These are phyloP conservation scores for Scheffersomyces titani DNA, from an alignment of 1,139 yeast genomes.

Conservation along the genomic window DNA sequence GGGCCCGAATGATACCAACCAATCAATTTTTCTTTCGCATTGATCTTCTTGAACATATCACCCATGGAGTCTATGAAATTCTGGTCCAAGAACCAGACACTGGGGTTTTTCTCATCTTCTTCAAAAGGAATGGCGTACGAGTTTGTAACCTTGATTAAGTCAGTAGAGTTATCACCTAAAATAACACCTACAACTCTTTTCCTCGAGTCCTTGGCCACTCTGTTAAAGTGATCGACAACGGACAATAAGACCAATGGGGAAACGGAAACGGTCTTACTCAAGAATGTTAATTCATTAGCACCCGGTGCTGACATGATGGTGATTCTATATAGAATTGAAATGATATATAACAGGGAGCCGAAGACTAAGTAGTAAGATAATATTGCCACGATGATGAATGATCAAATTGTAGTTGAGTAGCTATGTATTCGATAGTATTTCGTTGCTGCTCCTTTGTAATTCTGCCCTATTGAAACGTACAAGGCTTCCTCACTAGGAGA, in stretches of 20 bases:
- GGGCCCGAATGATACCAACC: conserved; percentile 99
- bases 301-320: conserved; percentile 19
- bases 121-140: conserved; percentile 93
- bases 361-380: conserved; percentile 5
- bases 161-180: conserved; percentile 71
- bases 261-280: conserved; percentile 73
- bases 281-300: conserved; percentile 35
- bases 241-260: conserved; percentile 95
- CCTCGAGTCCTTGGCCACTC: conserved; percentile 67
- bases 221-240: conserved; percentile 92
- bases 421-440: not conserved
- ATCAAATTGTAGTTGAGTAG: not conserved
- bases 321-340: not conserved
- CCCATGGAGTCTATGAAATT: conserved; percentile 96
- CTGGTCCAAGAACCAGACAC: conserved; percentile 98
- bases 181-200: conserved; percentile 94
- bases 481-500: conserved; percentile 1
- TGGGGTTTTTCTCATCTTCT: conserved; percentile 89
- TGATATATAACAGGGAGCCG: not conserved
- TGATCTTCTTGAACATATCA: conserved; percentile 96
- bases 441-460: not conserved
- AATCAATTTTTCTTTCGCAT: conserved; percentile 91
- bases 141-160: conserved; percentile 67
- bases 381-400: not conserved
- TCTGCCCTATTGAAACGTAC: not conserved